Evolutionary conservation across 2,329 filamentous ascomycete genomes (phyloP).

Genomic region (Daldinia eschscholtzii): DNA sequence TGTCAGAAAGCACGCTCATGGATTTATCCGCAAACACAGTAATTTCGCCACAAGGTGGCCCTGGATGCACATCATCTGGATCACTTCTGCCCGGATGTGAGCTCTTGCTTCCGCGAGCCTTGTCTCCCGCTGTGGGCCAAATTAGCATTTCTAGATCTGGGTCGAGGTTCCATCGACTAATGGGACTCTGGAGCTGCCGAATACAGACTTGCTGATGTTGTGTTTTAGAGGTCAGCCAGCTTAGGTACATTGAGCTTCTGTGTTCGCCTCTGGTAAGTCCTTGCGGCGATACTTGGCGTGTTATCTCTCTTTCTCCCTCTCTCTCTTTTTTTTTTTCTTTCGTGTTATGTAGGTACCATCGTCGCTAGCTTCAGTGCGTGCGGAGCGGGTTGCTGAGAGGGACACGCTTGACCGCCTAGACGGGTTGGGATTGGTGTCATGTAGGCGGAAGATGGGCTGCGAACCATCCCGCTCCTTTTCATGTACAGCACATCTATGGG

Average conservation of each 20-base stretch:
- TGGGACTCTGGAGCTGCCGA: slow-evolving; percentile 49
- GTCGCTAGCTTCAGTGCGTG: slow-evolving; percentile 31
- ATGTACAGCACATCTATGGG: slow-evolving; percentile 33
- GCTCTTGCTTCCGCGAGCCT: slow-evolving; percentile 57
- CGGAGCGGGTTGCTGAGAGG: slow-evolving; percentile 30
- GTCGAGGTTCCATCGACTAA: slow-evolving; percentile 52
- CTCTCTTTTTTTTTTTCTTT: slow-evolving; percentile 4
- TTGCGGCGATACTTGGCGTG: slow-evolving; percentile 30
- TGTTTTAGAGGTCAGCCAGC: slow-evolving; percentile 22
- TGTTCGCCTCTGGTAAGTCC: slow-evolving; percentile 38
- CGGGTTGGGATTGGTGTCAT: slow-evolving; percentile 41
- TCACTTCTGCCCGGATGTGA: slow-evolving; percentile 55
- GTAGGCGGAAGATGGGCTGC: slow-evolving; percentile 30
- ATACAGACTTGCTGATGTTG: slow-evolving; percentile 43
- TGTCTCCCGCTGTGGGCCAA: slow-evolving; percentile 56
- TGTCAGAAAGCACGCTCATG: slow-evolving; percentile 34
- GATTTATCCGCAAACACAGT: slow-evolving; percentile 47
- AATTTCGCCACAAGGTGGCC: slow-evolving; percentile 52
- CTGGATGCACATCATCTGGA: slow-evolving; percentile 57
- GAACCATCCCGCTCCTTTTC: slow-evolving; percentile 36
- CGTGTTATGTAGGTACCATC: slow-evolving; percentile 28
- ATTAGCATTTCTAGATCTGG: slow-evolving; percentile 53
- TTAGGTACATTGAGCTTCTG: slow-evolving; percentile 29
- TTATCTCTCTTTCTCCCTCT: not conserved
- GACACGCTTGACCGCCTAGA: slow-evolving; percentile 32